phyloP scores from a whole-genome alignment of 192 early-diverging fungal genomes.

The Linderina pennispora region DNA sequence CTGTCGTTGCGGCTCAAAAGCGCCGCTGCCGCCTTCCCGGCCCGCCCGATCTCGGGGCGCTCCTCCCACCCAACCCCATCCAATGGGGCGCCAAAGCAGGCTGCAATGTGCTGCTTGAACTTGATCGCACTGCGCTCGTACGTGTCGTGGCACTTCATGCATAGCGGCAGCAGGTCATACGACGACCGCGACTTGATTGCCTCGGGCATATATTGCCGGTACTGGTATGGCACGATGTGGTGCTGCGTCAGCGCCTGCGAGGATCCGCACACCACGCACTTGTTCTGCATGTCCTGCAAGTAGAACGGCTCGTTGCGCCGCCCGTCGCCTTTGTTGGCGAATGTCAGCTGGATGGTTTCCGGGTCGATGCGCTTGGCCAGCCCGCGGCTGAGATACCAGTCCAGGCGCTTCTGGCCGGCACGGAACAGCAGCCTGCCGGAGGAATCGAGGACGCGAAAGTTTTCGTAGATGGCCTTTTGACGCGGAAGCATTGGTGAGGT shows the following conservation, averaged over 20 bases:
- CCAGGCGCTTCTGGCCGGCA: slow-evolving; percentile 11
- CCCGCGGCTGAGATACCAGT: slow-evolving; percentile 36
- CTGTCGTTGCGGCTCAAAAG: slow-evolving; percentile 5
- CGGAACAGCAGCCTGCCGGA: slow-evolving; percentile 35
- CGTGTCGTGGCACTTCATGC: slow-evolving; percentile 29
- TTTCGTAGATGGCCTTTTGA: slow-evolving; percentile 30
- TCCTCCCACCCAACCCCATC: slow-evolving; percentile 35
- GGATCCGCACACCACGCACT: slow-evolving; percentile 23
- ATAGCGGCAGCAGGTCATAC: slow-evolving; percentile 37
- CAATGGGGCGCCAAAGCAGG: slow-evolving; percentile 34
- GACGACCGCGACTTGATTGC: slow-evolving; percentile 36
- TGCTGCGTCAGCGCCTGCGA: slow-evolving; percentile 21
- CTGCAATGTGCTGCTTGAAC: slow-evolving; percentile 22
- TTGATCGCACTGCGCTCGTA: slow-evolving; percentile 28
- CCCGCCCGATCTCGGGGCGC: slow-evolving; percentile 19
- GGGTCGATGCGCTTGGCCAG: slow-evolving; percentile 26
- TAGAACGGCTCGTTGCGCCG: slow-evolving; percentile 36
- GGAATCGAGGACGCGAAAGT: slow-evolving; percentile 33
- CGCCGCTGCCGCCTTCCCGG: slow-evolving; percentile 22
- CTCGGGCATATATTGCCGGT: slow-evolving; percentile 32
- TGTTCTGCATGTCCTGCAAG: slow-evolving; percentile 42
- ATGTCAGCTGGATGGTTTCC: slow-evolving; percentile 40
- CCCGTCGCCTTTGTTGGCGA: slow-evolving; percentile 33
- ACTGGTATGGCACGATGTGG: slow-evolving; percentile 40
- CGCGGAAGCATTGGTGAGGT: slow-evolving; percentile 20